A percentile compares a stretch with the other conserved stretches of the same genome.
phyloP scores from a whole-genome alignment of 139 green algal genomes.

The Chlamydomonas schloesseri region DNA sequence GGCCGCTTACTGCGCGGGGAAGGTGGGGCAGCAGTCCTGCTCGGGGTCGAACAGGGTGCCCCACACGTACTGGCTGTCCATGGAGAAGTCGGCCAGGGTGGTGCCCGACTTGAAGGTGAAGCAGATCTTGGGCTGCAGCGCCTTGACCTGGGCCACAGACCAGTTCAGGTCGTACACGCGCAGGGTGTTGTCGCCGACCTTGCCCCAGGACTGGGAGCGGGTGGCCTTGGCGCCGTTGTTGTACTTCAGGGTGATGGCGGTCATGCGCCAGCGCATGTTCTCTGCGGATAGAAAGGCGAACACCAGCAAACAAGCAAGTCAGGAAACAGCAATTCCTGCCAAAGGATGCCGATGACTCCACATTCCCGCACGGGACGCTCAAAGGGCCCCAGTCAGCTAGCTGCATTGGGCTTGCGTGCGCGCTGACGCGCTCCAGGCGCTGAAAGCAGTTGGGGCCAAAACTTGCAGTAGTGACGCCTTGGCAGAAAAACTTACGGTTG shows the following conservation, averaged over 20 bases:
- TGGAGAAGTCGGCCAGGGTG: neutral
- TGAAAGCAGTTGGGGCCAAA: too few relatives aligned
- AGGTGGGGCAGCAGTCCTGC: neutral
- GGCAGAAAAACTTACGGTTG: too few relatives aligned
- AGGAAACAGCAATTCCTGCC: too few relatives aligned
- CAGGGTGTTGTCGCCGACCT: neutral
- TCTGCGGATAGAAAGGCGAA: too few relatives aligned
- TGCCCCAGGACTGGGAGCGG: neutral
- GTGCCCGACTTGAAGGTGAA: neutral
- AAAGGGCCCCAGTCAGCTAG: too few relatives aligned
- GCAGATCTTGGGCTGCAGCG: neutral
- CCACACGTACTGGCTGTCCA: neutral
- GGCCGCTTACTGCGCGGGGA: too few relatives aligned
- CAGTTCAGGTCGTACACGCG: neutral
- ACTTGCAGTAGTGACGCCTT: too few relatives aligned
- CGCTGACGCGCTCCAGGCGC: too few relatives aligned
- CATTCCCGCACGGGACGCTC: too few relatives aligned
- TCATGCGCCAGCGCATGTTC: neutral
- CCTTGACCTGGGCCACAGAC: neutral
- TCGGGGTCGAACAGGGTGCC: neutral
- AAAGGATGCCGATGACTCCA: too few relatives aligned
- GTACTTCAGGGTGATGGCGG: neutral
- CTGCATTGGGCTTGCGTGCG: too few relatives aligned
- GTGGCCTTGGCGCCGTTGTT: neutral
- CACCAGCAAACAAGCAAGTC: too few relatives aligned